Conservation (phyloP, 495 filamentous ascomycete species). For the Lasiosphaeria miniovina region DNA sequence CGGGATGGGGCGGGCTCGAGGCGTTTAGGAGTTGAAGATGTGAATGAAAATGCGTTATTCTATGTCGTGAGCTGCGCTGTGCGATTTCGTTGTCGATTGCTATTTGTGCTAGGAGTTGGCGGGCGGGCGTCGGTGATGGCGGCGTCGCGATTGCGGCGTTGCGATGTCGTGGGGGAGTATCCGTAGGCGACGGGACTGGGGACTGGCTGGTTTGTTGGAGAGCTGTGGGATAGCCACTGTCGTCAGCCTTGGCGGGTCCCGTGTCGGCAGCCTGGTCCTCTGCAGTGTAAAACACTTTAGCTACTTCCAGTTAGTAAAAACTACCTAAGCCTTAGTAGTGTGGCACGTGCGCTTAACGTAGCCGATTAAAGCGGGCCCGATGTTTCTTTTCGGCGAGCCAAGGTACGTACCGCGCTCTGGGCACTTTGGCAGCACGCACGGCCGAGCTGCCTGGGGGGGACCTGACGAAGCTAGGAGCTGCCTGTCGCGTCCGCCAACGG, state of each 20-base stretch:
- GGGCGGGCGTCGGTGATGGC: background rate
- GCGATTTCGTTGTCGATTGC: too few relatives aligned
- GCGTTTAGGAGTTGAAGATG: too few relatives aligned
- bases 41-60: too few relatives aligned
- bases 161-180: conserved; percentile 9
- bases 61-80: too few relatives aligned
- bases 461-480: conserved; percentile 37
- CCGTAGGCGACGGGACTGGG: background rate
- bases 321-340: background rate
- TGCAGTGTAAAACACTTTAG: background rate
- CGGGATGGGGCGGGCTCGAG: too few relatives aligned
- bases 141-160: conserved; percentile 10
- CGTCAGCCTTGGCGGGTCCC: conserved; percentile 24
- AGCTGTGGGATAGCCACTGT: conserved; percentile 10
- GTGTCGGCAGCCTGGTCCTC: background rate
- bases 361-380: conserved; percentile 6
- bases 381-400: conserved; percentile 11
- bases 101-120: background rate
- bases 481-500: conserved; percentile 20
- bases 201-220: conserved; percentile 13
- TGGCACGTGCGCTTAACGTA: conserved; percentile 2
- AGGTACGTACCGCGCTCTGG: conserved; percentile 22
- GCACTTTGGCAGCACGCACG: conserved; percentile 14
- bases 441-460: conserved; percentile 6
- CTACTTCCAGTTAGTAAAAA: background rate